These are phyloP conservation scores for Apiotrichum sp. DNA, from an alignment of 1,284 basidiomycete species.

Conservation along the genomic window DNA sequence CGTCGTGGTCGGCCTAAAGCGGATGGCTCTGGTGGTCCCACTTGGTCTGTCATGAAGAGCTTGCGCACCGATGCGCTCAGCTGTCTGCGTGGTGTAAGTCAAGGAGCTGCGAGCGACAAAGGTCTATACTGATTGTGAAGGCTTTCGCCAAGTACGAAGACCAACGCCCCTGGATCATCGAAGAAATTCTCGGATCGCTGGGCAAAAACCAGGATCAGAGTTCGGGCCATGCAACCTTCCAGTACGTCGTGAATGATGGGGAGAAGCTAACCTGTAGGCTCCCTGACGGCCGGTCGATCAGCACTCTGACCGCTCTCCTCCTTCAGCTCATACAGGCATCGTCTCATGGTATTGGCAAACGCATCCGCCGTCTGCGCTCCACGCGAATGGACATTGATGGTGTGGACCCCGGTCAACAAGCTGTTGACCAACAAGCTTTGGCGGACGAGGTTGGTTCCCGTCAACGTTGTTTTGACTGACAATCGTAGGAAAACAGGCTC, in stretches of 20 bases:
- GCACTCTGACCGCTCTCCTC: constrained; percentile 83
- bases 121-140: constrained; percentile 42
- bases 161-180: constrained; percentile 91
- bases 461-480: not conserved
- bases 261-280: constrained; percentile 30
- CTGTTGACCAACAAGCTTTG: constrained; percentile 2
- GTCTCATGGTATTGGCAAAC: constrained; percentile 61
- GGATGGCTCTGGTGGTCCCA: constrained; percentile 53
- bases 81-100: constrained; percentile 69
- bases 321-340: constrained; percentile 95
- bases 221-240: constrained; percentile 69
- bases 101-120: too few species aligned
- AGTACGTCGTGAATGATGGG: constrained; percentile 50
- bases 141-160: constrained; percentile 83
- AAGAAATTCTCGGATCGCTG: constrained; percentile 83
- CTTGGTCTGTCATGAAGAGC: constrained; percentile 58
- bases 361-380: constrained; percentile 45
- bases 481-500: not conserved
- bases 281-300: constrained; percentile 61
- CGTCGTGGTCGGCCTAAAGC: constrained; percentile 50
- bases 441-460: not conserved
- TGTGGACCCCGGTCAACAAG: not conserved
- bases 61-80: constrained; percentile 73
- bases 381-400: constrained; percentile 57
- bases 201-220: constrained; percentile 85